These are phyloP conservation scores for Bimuria novae-zelandiae DNA, from an alignment of 2,329 filamentous ascomycete species.

Conservation along the genomic window DNA sequence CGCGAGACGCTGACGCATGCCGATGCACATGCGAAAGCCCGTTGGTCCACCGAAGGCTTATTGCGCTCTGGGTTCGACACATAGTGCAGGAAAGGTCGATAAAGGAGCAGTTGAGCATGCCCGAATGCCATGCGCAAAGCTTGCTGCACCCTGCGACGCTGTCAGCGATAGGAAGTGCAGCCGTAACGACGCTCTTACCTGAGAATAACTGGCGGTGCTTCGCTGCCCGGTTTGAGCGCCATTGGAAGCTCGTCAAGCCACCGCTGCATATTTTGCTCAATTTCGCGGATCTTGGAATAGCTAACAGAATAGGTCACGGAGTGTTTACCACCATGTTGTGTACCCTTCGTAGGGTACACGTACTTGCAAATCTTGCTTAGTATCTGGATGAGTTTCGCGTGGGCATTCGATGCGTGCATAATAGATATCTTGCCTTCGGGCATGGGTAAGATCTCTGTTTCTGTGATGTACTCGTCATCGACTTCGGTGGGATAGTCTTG, in stretches of 20 bases:
- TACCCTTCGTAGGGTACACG: constrained; percentile 65
- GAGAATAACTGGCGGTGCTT: constrained; percentile 74
- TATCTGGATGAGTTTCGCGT: constrained; percentile 61
- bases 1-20: constrained; percentile 69
- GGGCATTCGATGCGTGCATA: constrained; percentile 65
- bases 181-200: constrained; percentile 62
- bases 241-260: constrained; percentile 73
- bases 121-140: constrained; percentile 79
- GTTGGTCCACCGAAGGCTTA: constrained; percentile 65
- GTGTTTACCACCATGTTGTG: constrained; percentile 41
- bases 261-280: constrained; percentile 65
- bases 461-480: constrained; percentile 57
- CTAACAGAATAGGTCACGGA: constrained; percentile 64
- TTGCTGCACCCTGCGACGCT: constrained; percentile 63
- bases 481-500: constrained; percentile 54
- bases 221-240: constrained; percentile 77
- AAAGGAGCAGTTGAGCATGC: constrained; percentile 81
- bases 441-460: constrained; percentile 56
- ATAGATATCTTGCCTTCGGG: constrained; percentile 60
- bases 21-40: constrained; percentile 75
- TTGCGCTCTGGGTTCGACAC: constrained; percentile 64
- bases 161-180: no score
- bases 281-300: constrained; percentile 66
- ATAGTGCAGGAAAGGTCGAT: constrained; percentile 83
- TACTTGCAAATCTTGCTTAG: constrained; percentile 66